phyloP scores from a whole-genome alignment of 192 early-diverging fungal species.

The Chytriomyces sp. region DNA sequence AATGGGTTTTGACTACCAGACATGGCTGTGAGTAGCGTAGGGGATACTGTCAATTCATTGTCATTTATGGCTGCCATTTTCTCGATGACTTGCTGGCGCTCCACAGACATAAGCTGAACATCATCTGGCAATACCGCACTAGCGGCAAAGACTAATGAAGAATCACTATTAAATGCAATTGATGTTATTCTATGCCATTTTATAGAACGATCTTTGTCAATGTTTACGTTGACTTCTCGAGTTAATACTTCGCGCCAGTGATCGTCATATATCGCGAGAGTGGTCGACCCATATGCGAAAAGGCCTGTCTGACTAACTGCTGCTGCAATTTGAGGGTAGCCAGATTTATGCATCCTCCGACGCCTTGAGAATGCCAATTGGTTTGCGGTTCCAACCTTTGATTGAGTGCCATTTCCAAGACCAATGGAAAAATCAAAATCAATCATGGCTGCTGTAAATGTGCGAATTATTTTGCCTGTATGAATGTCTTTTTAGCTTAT shows the following conservation, averaged over 20 bases:
- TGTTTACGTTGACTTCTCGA: constrained; percentile 8
- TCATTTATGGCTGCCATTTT: background rate
- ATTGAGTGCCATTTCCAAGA: background rate
- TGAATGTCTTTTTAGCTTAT: too few species aligned
- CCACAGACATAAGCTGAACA: constrained; percentile 31
- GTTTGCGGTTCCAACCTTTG: background rate
- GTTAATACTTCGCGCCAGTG: constrained; percentile 26
- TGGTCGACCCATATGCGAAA: constrained; percentile 27
- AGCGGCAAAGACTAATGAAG: constrained; percentile 21
- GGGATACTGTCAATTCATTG: background rate
- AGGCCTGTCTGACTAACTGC: constrained; percentile 17
- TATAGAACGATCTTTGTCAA: constrained; percentile 19
- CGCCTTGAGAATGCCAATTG: background rate
- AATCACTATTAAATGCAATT: constrained; percentile 17
- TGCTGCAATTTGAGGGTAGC: constrained; percentile 15
- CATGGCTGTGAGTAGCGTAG: background rate
- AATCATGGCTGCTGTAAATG: background rate
- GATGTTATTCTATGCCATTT: constrained; percentile 35
- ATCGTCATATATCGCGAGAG: constrained; percentile 15
- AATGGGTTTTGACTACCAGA: background rate
- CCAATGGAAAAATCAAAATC: constrained; percentile 22
- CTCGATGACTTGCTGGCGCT: constrained; percentile 7
- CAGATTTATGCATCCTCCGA: background rate
- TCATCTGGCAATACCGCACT: constrained; percentile 25
- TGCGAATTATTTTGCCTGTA: constrained; percentile 22